Evolutionary conservation across 176 grass and related monocot genomes (phyloP).

Genomic region (Echinochloa phyllopogon): DNA sequence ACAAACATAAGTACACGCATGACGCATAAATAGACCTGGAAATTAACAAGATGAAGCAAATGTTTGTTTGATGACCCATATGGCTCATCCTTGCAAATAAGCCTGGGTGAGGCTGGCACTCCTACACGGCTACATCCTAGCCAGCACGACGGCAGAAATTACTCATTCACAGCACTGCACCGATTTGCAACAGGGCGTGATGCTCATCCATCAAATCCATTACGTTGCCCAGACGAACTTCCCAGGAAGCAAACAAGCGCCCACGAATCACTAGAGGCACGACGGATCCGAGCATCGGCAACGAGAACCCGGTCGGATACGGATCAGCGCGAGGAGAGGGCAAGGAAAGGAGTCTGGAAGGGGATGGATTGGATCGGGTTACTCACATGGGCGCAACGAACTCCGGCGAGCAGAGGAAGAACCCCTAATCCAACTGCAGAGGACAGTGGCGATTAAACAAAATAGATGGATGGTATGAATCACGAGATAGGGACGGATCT

Average conservation of each 20-base stretch:
- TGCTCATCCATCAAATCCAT: background rate
- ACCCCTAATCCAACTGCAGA: conserved; percentile 32
- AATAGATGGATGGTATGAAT: background rate
- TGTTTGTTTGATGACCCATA: background rate
- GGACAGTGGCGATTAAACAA: background rate
- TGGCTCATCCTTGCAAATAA: background rate
- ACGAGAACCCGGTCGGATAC: background rate
- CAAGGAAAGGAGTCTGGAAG: background rate
- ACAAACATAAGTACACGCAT: background rate
- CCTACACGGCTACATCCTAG: background rate
- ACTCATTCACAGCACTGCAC: background rate
- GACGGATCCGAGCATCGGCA: conserved; percentile 13
- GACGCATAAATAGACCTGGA: background rate
- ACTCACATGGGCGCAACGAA: conserved; percentile 51
- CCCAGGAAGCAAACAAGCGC: background rate
- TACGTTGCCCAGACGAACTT: background rate
- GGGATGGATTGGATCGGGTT: conserved; percentile 14
- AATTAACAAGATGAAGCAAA: background rate
- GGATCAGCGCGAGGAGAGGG: background rate
- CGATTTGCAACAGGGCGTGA: background rate
- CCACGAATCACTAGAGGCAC: background rate
- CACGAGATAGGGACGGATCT: background rate
- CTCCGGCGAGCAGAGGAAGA: conserved; percentile 21
- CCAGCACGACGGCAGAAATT: background rate
- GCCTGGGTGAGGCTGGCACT: background rate